These are phyloP conservation scores for Canavalia ensiformis DNA, from an alignment of 306 rosid species.

Conservation along the genomic window DNA sequence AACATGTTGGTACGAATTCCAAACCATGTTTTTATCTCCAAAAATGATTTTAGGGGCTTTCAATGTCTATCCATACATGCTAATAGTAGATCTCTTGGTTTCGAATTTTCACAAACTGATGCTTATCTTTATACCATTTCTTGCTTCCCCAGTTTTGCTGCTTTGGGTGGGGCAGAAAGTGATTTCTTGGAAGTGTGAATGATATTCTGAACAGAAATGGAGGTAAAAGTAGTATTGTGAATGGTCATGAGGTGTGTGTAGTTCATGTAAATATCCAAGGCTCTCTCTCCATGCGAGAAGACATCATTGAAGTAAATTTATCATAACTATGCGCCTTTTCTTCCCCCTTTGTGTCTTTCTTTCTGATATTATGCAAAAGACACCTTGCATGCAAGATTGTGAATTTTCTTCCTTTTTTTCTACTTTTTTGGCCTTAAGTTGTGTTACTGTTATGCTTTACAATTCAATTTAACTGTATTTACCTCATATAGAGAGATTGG, in stretches of 20 bases:
- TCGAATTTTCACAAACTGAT: constrained; percentile 18
- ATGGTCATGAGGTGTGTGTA: constrained; percentile 56
- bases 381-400: constrained; percentile 48
- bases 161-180: constrained; percentile 68
- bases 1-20: too few species aligned
- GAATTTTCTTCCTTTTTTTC: constrained; percentile 28
- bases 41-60: too few species aligned
- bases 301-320: constrained; percentile 40
- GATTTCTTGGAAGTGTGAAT: constrained; percentile 53
- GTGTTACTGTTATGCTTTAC: constrained; percentile 43
- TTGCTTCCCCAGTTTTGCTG: constrained; percentile 75
- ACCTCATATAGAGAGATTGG: constrained; percentile 40
- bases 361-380: constrained; percentile 32
- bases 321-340: constrained; percentile 18
- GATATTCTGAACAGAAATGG: constrained; percentile 36
- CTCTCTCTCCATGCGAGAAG: constrained; percentile 40
- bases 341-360: constrained; percentile 29
- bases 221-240: constrained; percentile 45
- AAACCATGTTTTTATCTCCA: too few species aligned
- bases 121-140: constrained; percentile 39
- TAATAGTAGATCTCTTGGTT: neutral
- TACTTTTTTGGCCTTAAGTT: constrained; percentile 26
- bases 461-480: constrained; percentile 54
- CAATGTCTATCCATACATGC: too few species aligned
- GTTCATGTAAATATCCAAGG: constrained; percentile 67